Base-by-base conservation (phyloP, 768 basidiomycete genomes). In the Suillus tomentosus region DNA sequence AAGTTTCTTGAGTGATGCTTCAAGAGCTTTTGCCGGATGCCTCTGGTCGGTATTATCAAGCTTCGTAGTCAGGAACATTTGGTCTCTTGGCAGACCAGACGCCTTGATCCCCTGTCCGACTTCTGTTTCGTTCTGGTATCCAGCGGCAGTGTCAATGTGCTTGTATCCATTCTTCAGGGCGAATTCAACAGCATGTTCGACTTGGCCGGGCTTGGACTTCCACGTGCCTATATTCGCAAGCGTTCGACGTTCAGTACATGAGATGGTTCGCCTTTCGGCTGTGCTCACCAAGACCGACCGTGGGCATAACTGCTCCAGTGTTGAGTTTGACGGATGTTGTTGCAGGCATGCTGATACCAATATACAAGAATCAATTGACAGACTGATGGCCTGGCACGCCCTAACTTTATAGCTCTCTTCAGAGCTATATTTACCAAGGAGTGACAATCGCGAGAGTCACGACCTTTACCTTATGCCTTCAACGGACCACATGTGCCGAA, bases 21-120 rank as follows among this genome's bases (percentile, higher is more conserved):
- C 81, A 36, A 96, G 80, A n/a, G 88, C 87, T 60, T 83, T 82
- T 50, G 80, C 81, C 10, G 86, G 83, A 40, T 81, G 74, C 63
- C 78, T 76, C 71, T 92, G 91, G 72, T 88, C 84, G 56, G 79
- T 75, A 75, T 88, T 88, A 71, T 84, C 80, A 62, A 90, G 81
- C 75, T 90, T 90, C 64, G 88, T 90, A 64, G 92, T 94, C 64
- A 96, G 76, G 83, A 95, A 96, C 76, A 96, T 83, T 62, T 87
- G 79, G 42, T 80, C 79, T 63, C 95, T 85, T 6, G 86, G 81
- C 17, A 95, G 85, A 13, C 91, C 93, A 27, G 88, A 90, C 14
- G 81, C 80, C 58, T 71, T 87, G 78, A 95, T 88, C 37, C 94
- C 94, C 61, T 86, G 70, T 15, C 94, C 94, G 51, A 96, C 94